Conservation (phyloP, 345 rosid genomes). For the Eucalyptus sp. region DNA sequence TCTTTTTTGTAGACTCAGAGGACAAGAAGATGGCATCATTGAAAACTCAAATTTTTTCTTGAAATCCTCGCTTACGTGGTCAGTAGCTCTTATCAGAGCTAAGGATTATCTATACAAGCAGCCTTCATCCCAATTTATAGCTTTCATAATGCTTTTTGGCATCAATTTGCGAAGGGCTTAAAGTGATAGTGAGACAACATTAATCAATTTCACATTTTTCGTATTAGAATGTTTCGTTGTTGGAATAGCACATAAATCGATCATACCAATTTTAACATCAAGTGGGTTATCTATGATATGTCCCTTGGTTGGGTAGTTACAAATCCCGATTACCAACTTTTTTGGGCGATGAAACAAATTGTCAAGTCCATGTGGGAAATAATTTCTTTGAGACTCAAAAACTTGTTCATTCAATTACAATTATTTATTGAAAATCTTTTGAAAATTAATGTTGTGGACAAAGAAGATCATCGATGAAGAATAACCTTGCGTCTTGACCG, state of each 20-base stretch:
- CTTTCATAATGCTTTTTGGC: not conserved
- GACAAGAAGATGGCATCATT: not conserved
- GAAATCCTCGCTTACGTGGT: not conserved
- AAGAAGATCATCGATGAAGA: too few species aligned
- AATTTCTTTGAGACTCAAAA: not conserved
- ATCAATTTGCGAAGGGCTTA: not conserved
- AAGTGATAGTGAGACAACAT: not conserved
- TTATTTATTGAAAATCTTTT: too few species aligned
- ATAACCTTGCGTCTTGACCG: too few species aligned
- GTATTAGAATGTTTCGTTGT: not conserved
- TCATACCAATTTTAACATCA: not conserved
- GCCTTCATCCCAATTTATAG: not conserved
- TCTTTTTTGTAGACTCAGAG: not conserved
- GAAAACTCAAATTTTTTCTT: not conserved
- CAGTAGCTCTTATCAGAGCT: not conserved
- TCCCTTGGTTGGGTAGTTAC: not conserved
- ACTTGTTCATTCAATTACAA: not conserved
- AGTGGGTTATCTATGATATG: not conserved
- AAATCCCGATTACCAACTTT: not conserved
- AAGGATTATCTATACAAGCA: not conserved
- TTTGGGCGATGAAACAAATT: accelerated
- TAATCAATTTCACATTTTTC: not conserved
- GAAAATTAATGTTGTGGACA: too few species aligned
- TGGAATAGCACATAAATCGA: not conserved
- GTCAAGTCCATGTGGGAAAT: not conserved